These are phyloP conservation scores for Hibiscus syriacus DNA, from an alignment of 345 rosid genomes.

Conservation along the genomic window DNA sequence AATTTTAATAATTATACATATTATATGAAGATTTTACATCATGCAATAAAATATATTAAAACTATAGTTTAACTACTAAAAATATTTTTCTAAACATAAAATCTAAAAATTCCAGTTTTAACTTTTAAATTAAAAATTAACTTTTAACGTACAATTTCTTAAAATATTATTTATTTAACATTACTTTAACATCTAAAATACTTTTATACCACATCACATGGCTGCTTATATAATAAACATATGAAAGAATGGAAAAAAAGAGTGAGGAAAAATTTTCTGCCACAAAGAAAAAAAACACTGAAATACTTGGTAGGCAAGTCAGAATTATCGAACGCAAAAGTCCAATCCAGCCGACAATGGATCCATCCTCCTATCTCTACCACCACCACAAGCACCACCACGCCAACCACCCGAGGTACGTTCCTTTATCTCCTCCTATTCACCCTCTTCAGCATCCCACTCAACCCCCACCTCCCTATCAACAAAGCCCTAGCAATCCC, in stretches of 20 bases:
- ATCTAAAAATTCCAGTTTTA: too few relatives aligned
- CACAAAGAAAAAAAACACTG: background rate
- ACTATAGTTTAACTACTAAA: too few relatives aligned
- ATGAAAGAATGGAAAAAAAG: background rate
- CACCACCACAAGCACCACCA: constrained; percentile 19
- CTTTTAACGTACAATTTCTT: too few relatives aligned
- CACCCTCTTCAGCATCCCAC: constrained; percentile 17
- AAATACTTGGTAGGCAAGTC: background rate
- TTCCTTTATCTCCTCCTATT: constrained; percentile 29
- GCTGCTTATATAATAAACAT: too few relatives aligned
- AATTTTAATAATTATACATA: too few relatives aligned
- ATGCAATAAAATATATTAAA: too few relatives aligned
- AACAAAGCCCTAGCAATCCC: constrained; percentile 22
- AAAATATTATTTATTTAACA: too few relatives aligned
- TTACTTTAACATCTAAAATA: too few relatives aligned
- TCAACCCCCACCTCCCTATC: constrained; percentile 11
- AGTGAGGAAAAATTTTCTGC: background rate
- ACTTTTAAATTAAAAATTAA: too few relatives aligned
- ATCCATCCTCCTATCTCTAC: constrained; percentile 35
- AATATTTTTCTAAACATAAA: too few relatives aligned
- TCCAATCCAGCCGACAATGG: constrained; percentile 26
- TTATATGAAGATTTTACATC: too few relatives aligned
- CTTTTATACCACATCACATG: too few relatives aligned
- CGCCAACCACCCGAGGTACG: constrained; percentile 34
- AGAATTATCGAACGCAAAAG: background rate